A percentile compares a stretch with the other conserved stretches of the same genome.
phyloP scores from a whole-genome alignment of 1,139 yeast genomes.

The Debaryomycetaceae sp. region DNA sequence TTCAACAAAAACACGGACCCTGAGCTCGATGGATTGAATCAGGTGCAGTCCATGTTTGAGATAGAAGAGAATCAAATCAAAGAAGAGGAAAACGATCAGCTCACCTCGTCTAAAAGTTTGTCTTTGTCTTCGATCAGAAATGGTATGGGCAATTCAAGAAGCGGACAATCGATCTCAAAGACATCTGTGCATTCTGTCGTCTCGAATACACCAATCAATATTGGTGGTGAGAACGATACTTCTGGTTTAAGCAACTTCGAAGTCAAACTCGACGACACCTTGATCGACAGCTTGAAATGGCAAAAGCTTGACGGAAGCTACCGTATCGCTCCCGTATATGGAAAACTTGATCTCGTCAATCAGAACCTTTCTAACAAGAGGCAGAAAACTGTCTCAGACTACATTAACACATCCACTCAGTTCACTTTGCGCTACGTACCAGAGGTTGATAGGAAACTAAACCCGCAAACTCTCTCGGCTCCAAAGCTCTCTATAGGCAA shows the following conservation, averaged over 20 bases:
- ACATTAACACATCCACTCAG: slow-evolving; percentile 33
- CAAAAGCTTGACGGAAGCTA: slow-evolving; percentile 79
- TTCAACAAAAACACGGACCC: slow-evolving; percentile 11
- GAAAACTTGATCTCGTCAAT: slow-evolving; percentile 54
- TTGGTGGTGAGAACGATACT: slow-evolving; percentile 49
- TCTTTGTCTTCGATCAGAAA: slow-evolving; percentile 35
- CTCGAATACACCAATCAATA: slow-evolving; percentile 40
- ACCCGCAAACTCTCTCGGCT: slow-evolving; percentile 9
- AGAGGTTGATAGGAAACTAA: slow-evolving; percentile 8
- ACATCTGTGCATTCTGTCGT: slow-evolving; percentile 33
- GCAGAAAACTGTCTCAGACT: slow-evolving; percentile 24
- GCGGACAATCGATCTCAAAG: slow-evolving; percentile 16
- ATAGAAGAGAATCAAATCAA: slow-evolving; percentile 27
- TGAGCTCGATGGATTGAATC: slow-evolving; percentile 24
- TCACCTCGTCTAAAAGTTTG: slow-evolving; percentile 19
- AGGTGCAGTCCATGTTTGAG: slow-evolving; percentile 26
- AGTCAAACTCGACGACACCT: slow-evolving; percentile 63
- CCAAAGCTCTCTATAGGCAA: slow-evolving; percentile 80
- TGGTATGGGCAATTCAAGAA: slow-evolving; percentile 12
- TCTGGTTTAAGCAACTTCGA: slow-evolving; percentile 61
- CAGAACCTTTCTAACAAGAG: slow-evolving; percentile 14
- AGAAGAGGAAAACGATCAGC: slow-evolving; percentile 9
- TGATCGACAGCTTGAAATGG: slow-evolving; percentile 72
- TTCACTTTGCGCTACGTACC: slow-evolving; percentile 30
- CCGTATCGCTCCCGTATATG: slow-evolving; percentile 78